Evolutionary conservation across 2,329 filamentous ascomycete species (phyloP).

Genomic region (Ophiobolus disseminans): DNA sequence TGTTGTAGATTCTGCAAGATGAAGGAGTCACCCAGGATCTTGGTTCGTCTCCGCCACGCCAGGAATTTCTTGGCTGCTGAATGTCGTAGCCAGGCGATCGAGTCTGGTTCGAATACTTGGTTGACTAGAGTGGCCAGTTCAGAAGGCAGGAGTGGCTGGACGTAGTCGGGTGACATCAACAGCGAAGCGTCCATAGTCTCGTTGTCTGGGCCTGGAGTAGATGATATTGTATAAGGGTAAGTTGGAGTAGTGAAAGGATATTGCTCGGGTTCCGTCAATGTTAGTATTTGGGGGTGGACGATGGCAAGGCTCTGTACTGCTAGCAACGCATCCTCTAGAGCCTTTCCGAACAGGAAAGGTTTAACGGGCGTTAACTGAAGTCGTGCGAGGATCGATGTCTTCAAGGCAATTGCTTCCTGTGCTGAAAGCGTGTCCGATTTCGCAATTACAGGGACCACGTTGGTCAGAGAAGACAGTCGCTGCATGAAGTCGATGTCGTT

Average conservation of each 20-base stretch:
- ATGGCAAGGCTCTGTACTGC: conserved; percentile 42
- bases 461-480: conserved; percentile 74
- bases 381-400: conserved; percentile 64
- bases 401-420: conserved; percentile 65
- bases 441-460: conserved; percentile 82
- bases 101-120: conserved; percentile 77
- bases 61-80: conserved; percentile 82
- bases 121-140: conserved; percentile 76
- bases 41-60: conserved; percentile 66
- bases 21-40: conserved; percentile 35
- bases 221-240: conserved; percentile 78
- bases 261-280: conserved; percentile 26
- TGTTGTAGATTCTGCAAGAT: conserved; percentile 34
- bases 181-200: conserved; percentile 92
- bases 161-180: conserved; percentile 90
- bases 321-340: conserved; percentile 44
- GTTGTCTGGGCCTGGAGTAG: conserved; percentile 71
- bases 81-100: conserved; percentile 81
- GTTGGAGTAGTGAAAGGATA: conserved; percentile 42
- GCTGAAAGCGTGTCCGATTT: conserved; percentile 73
- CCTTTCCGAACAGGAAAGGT: conserved; percentile 70
- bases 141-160: conserved; percentile 78
- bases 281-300: conserved; percentile 12
- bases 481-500: conserved; percentile 76
- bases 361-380: conserved; percentile 65